Conservation (phyloP, 1,284 basidiomycete genomes). For the Tausonia pullulans region DNA sequence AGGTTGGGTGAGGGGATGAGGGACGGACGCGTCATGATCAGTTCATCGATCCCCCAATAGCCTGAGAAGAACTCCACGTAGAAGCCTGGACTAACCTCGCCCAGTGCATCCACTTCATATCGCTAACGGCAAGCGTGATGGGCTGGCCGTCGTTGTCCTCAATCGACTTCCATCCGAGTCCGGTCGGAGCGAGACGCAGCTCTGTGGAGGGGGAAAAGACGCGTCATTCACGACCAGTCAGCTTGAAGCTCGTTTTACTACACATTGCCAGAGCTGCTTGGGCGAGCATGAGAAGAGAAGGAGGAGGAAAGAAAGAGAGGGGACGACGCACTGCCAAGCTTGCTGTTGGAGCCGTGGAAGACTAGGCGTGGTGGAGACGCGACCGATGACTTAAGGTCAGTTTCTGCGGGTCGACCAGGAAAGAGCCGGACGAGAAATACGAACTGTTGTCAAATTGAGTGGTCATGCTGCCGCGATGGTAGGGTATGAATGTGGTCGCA, state of each 20-base stretch:
- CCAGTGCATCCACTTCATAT: constrained; percentile 85
- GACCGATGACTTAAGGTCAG: neutral
- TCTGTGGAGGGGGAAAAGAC: constrained; percentile 40
- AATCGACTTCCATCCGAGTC: constrained; percentile 73
- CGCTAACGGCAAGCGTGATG: constrained; percentile 53
- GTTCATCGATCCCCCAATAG: too few species aligned
- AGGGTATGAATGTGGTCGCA: too few species aligned
- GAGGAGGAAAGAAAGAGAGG: neutral
- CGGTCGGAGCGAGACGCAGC: constrained; percentile 73
- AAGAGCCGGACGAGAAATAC: neutral
- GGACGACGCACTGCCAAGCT: constrained; percentile 61
- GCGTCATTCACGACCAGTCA: neutral
- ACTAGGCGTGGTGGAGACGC: constrained; percentile 31
- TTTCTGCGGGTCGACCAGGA: neutral
- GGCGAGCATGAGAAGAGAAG: neutral
- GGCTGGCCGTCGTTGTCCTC: constrained; percentile 44
- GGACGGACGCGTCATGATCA: too few species aligned
- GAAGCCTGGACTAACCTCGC: constrained; percentile 38
- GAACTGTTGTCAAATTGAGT: constrained; percentile 60
- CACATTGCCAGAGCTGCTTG: neutral
- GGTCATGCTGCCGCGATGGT: constrained; percentile 20
- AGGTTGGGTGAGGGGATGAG: neutral
- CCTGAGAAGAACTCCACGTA: too few species aligned
- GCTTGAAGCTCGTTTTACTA: neutral
- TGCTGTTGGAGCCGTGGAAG: constrained; percentile 59